These are phyloP conservation scores for Mesembryanthemum crystallinum DNA, from an alignment of 148 eudicot species.

Conservation along the genomic window DNA sequence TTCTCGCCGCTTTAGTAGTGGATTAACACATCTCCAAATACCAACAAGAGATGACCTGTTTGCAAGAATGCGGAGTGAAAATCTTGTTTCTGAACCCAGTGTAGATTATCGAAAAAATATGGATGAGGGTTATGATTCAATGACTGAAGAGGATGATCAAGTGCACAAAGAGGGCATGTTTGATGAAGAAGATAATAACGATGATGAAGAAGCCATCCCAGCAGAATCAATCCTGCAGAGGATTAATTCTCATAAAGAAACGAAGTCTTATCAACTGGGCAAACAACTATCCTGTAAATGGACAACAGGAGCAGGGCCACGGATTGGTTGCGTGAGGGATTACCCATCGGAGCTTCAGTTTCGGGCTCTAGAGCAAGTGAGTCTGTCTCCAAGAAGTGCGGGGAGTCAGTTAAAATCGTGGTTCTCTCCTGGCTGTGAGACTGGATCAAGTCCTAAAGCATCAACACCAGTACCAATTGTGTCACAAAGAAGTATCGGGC, in stretches of 20 bases:
- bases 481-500: slow-evolving; percentile 30
- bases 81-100: slow-evolving; percentile 19
- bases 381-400: slow-evolving; percentile 70
- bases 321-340: slow-evolving; percentile 87
- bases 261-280: slow-evolving; percentile 79
- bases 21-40: slow-evolving; percentile 50
- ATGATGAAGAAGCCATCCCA: slow-evolving; percentile 44
- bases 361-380: slow-evolving; percentile 66
- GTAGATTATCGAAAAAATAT: slow-evolving; percentile 12
- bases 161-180: slow-evolving; percentile 19
- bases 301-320: slow-evolving; percentile 94
- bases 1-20: slow-evolving; percentile 23
- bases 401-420: slow-evolving; percentile 30
- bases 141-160: slow-evolving; percentile 22
- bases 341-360: slow-evolving; percentile 77
- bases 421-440: slow-evolving; percentile 20
- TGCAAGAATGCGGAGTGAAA: slow-evolving; percentile 37
- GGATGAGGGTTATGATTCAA: slow-evolving; percentile 33
- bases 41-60: slow-evolving; percentile 51
- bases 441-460: slow-evolving; percentile 26
- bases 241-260: slow-evolving; percentile 71
- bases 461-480: slow-evolving; percentile 33
- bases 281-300: slow-evolving; percentile 82
- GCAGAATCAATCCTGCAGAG: slow-evolving; percentile 46
- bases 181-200: slow-evolving; percentile 32